A percentile compares a stretch with the other conserved stretches of the same genome.
Conservation (phyloP, 169 alveolate species). For the Cryptosporidium felis region DNA sequence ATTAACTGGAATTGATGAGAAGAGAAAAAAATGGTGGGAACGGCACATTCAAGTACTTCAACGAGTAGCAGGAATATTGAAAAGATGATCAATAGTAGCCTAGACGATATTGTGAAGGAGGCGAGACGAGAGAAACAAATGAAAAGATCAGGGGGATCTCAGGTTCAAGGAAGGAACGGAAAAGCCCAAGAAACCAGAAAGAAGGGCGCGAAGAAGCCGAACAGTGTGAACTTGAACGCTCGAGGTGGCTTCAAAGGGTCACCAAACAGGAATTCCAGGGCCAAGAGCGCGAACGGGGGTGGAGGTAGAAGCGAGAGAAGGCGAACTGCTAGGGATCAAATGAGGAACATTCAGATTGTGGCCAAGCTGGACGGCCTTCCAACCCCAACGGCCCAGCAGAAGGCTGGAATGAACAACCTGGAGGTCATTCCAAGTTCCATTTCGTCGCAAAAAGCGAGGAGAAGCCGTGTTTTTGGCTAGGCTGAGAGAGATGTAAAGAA, state of each 20-base stretch:
- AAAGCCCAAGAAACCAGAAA: background rate
- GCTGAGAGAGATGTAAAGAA: background rate
- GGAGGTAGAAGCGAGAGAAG: background rate
- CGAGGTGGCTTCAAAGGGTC: background rate
- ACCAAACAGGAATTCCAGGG: background rate
- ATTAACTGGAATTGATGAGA: background rate
- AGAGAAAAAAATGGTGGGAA: background rate
- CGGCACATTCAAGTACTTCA: no score
- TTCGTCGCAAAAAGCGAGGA: constrained; percentile 20
- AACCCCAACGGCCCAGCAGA: constrained; percentile 59
- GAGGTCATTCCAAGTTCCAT: constrained; percentile 43
- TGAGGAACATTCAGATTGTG: constrained; percentile 38
- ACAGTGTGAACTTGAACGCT: background rate
- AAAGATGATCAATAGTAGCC: constrained; percentile 32
- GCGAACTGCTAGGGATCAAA: background rate
- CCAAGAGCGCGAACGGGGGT: background rate
- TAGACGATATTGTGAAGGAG: constrained; percentile 49
- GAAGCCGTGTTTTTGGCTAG: background rate
- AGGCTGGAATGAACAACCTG: constrained; percentile 28
- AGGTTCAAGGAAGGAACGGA: background rate
- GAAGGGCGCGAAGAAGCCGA: background rate
- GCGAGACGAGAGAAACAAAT: background rate
- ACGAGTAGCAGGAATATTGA: constrained; percentile 3
- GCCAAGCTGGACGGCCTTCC: constrained; percentile 45
- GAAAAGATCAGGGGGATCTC: background rate